Conservation (phyloP, 768 basidiomycete genomes). For the Russula foetens region DNA sequence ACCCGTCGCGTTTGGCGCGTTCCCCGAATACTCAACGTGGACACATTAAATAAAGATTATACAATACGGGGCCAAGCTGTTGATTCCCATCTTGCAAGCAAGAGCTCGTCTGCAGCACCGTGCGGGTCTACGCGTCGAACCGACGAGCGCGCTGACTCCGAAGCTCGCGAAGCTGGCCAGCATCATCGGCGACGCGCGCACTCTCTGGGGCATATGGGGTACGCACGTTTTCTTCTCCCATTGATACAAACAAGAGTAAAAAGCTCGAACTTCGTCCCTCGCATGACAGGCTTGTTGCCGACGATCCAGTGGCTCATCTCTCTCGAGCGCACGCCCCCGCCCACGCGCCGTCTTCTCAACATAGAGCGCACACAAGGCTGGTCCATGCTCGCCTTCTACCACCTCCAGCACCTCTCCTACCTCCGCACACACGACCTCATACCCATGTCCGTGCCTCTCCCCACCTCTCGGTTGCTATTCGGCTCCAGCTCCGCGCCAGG, state of each 20-base stretch:
- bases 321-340: constrained; percentile 61
- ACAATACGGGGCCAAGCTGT: constrained; percentile 63
- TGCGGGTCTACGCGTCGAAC: constrained; percentile 46
- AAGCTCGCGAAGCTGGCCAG: constrained; percentile 46
- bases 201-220: constrained; percentile 78
- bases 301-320: constrained; percentile 76
- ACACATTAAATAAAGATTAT: constrained; percentile 42
- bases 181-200: constrained; percentile 59
- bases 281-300: constrained; percentile 54
- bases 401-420: constrained; percentile 70
- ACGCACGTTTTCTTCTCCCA: constrained; percentile 22
- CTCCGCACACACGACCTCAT: constrained; percentile 53
- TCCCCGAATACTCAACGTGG: too few species aligned
- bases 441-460: constrained; percentile 36
- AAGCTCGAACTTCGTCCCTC: too few species aligned
- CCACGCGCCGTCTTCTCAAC: constrained; percentile 59
- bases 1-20: not conserved
- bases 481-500: too few species aligned
- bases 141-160: constrained; percentile 46
- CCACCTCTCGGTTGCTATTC: constrained; percentile 28
- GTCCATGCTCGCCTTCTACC: constrained; percentile 74
- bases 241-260: too few species aligned
- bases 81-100: constrained; percentile 55
- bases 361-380: constrained; percentile 77
- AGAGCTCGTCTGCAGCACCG: constrained; percentile 64